phyloP scores from a whole-genome alignment of 345 rosid genomes.

The Raphanus sativus region DNA sequence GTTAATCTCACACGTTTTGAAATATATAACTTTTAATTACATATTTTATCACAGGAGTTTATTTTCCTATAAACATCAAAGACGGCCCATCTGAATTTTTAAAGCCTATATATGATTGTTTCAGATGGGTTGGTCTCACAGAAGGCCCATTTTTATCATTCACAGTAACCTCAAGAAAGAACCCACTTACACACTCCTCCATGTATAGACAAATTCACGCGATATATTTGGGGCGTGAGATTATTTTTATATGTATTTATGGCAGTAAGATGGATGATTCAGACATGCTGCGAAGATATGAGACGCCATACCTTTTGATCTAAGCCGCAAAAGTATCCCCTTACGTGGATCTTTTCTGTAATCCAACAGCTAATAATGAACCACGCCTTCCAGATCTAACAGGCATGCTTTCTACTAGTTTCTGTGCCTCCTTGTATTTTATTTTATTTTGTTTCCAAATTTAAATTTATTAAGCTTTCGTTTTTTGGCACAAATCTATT shows the following conservation, averaged over 20 bases:
- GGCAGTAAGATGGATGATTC: neutral
- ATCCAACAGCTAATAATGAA: slow-evolving; percentile 7
- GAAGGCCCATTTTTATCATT: no score
- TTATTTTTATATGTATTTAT: no score
- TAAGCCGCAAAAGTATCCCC: slow-evolving; percentile 16
- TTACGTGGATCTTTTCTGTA: neutral
- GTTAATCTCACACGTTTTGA: no score
- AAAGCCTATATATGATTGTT: no score
- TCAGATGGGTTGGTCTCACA: no score
- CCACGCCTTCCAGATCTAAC: slow-evolving; percentile 21
- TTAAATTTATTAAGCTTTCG: neutral
- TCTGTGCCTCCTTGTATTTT: neutral
- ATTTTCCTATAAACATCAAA: no score
- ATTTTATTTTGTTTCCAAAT: neutral
- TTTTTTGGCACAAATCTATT: neutral
- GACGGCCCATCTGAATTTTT: no score
- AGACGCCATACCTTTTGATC: slow-evolving; percentile 26
- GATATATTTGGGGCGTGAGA: neutral
- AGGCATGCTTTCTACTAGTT: slow-evolving; percentile 22
- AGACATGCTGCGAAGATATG: neutral
- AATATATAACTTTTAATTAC: no score
- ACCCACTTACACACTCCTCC: no score
- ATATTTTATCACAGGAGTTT: no score
- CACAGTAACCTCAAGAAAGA: no score
- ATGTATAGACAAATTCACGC: neutral